Conservation (phyloP, 345 rosid species). For the Aethionema arabicum region DNA sequence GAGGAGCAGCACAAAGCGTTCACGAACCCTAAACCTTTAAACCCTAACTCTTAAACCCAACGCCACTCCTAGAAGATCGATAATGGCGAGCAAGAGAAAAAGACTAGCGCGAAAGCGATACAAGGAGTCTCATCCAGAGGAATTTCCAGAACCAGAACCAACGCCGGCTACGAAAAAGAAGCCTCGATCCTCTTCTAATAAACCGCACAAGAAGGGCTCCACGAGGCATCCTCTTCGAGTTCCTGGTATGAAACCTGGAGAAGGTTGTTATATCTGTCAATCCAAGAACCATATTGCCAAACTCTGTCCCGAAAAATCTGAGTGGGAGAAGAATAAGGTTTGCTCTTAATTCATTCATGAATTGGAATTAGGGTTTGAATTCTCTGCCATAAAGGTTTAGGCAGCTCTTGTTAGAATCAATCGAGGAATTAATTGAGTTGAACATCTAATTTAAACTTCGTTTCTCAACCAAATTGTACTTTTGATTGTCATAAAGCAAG, state of each 20-base stretch:
- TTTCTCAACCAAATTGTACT: background rate
- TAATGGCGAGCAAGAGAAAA: constrained; percentile 79
- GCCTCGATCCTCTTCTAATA: constrained; percentile 37
- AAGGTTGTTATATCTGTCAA: constrained; percentile 81
- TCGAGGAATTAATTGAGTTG: constrained; percentile 6
- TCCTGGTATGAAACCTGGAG: constrained; percentile 96
- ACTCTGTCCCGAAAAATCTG: constrained; percentile 70
- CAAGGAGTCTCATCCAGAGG: constrained; percentile 62
- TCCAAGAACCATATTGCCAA: constrained; percentile 82
- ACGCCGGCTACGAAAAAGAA: constrained; percentile 62
- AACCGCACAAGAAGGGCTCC: constrained; percentile 41
- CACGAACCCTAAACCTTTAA: too few relatives aligned
- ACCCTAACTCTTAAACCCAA: too few relatives aligned
- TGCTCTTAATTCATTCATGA: background rate
- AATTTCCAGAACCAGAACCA: constrained; percentile 67
- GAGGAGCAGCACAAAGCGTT: too few relatives aligned
- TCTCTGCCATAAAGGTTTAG: background rate
- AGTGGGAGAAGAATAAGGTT: constrained; percentile 94
- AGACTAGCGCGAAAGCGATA: constrained; percentile 67
- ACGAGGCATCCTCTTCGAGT: constrained; percentile 76
- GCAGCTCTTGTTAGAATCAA: constrained; percentile 6
- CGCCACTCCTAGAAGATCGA: background rate
- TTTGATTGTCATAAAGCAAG: background rate
- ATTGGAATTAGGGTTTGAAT: constrained; percentile 5
- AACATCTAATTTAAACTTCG: background rate